phyloP scores from a whole-genome alignment of 768 basidiomycete genomes.

The Boletus reticuloceps region DNA sequence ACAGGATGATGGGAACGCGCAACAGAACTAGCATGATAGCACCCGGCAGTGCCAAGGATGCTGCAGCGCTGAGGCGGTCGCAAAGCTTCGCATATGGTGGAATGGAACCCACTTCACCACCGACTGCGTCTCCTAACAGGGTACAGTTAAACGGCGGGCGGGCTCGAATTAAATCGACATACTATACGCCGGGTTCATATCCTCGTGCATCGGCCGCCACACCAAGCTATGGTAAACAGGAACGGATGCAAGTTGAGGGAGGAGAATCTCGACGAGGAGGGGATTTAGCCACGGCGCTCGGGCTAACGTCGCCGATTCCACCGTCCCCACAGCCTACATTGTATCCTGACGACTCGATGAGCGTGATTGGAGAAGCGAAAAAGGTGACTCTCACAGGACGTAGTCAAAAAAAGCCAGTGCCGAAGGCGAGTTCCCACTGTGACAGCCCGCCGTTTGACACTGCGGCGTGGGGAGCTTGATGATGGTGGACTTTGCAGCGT shows the following conservation, averaged over 20 bases:
- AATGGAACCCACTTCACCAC: constrained; percentile 48
- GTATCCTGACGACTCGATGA: constrained; percentile 73
- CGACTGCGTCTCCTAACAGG: constrained; percentile 20
- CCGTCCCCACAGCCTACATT: constrained; percentile 62
- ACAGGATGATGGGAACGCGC: constrained; percentile 23
- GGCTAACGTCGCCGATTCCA: constrained; percentile 33
- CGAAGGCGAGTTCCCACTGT: constrained; percentile 16
- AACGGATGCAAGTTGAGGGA: constrained; percentile 36
- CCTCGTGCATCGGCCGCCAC: constrained; percentile 52
- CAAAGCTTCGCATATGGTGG: constrained; percentile 52
- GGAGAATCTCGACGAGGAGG: constrained; percentile 44
- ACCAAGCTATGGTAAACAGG: constrained; percentile 32
- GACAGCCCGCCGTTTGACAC: constrained; percentile 36
- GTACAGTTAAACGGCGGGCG: constrained; percentile 47
- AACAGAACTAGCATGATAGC: constrained; percentile 25
- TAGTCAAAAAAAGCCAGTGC: constrained; percentile 34
- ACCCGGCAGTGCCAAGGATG: constrained; percentile 18
- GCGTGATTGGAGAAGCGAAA: constrained; percentile 45
- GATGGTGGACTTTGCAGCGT: constrained; percentile 54
- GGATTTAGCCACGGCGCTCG: constrained; percentile 39
- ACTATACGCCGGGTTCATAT: constrained; percentile 54
- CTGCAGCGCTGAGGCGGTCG: constrained; percentile 25
- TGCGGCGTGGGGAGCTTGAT: constrained; percentile 58
- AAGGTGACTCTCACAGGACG: constrained; percentile 24
- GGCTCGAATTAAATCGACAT: constrained; percentile 66